Evolutionary conservation across 2,329 filamentous ascomycete genomes (phyloP).

Genomic region (Escovopsis sp.): DNA sequence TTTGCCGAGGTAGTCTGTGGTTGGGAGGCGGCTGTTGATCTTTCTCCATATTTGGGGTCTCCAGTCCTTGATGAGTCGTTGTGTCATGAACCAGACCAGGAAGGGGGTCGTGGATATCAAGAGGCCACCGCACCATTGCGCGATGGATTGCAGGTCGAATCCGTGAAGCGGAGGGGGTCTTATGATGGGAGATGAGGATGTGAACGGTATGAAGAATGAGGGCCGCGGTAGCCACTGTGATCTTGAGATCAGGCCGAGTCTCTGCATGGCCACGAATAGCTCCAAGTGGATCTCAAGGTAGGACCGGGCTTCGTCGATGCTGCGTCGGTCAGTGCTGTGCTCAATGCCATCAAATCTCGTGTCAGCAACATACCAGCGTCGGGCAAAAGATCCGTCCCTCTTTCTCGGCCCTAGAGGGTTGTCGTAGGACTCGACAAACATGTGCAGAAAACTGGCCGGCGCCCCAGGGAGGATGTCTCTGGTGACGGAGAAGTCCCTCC

Average conservation of each 20-base stretch:
- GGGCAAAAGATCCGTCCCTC: constrained; percentile 9
- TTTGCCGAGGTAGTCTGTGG: constrained; percentile 18
- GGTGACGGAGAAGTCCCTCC: constrained; percentile 16
- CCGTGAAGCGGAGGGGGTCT: constrained; percentile 28
- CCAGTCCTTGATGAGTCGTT: constrained; percentile 22
- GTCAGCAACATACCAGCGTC: constrained; percentile 14
- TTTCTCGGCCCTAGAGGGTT: constrained; percentile 12
- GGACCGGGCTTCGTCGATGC: constrained; percentile 19
- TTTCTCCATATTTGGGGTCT: constrained; percentile 21
- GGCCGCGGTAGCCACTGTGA: constrained; percentile 27
- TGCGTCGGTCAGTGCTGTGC: constrained; percentile 6
- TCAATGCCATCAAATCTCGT: not conserved
- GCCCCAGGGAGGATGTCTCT: constrained; percentile 19
- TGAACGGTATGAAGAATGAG: constrained; percentile 41
- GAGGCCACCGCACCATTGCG: constrained; percentile 28
- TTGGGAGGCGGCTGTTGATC: constrained; percentile 27
- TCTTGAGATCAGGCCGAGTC: constrained; percentile 31
- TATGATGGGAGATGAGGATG: constrained; percentile 32
- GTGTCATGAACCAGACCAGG: constrained; percentile 29
- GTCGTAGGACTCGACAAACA: constrained; percentile 15
- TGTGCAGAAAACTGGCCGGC: constrained; percentile 15
- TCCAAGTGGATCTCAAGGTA: constrained; percentile 37
- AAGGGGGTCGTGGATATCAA: constrained; percentile 32
- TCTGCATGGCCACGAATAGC: constrained; percentile 37
- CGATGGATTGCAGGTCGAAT: constrained; percentile 23